phyloP scores from a whole-genome alignment of 1,139 yeast species.

The Hansenula sp. region DNA sequence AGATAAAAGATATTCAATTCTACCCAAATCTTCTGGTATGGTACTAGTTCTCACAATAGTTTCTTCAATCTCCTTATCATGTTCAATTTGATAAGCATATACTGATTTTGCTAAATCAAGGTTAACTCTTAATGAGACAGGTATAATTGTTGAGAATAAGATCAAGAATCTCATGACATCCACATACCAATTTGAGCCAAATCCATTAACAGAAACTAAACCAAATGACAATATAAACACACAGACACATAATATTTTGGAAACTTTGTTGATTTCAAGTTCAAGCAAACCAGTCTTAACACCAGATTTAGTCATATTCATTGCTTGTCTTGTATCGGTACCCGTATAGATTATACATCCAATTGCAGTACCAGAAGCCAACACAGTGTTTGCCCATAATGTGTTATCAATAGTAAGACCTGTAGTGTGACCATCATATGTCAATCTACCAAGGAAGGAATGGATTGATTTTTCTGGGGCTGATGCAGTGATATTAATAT shows the following conservation, averaged over 20 bases:
- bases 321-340: conserved; percentile 84
- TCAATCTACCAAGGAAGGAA: conserved; percentile 68
- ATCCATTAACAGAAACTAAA: conserved; percentile 78
- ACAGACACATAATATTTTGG: conserved; percentile 83
- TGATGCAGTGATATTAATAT: conserved; percentile 58
- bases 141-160: conserved; percentile 90
- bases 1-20: conserved; percentile 86
- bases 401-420: conserved; percentile 88
- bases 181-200: conserved; percentile 76
- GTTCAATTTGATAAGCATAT: conserved; percentile 92
- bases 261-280: conserved; percentile 80
- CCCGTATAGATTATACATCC: conserved; percentile 93
- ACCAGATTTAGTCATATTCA: conserved; percentile 88
- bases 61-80: conserved; percentile 72
- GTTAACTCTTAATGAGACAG: conserved; percentile 91
- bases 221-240: conserved; percentile 76
- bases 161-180: conserved; percentile 88
- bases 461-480: conserved; percentile 85
- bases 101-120: conserved; percentile 94
- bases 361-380: conserved; percentile 88
- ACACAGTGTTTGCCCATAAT: conserved; percentile 95
- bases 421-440: conserved; percentile 47
- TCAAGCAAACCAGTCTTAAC: conserved; percentile 89
- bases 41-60: conserved; percentile 96
- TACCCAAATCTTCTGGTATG: conserved; percentile 95